phyloP scores from a whole-genome alignment of 345 rosid genomes.

The Anacardium occidentale region DNA sequence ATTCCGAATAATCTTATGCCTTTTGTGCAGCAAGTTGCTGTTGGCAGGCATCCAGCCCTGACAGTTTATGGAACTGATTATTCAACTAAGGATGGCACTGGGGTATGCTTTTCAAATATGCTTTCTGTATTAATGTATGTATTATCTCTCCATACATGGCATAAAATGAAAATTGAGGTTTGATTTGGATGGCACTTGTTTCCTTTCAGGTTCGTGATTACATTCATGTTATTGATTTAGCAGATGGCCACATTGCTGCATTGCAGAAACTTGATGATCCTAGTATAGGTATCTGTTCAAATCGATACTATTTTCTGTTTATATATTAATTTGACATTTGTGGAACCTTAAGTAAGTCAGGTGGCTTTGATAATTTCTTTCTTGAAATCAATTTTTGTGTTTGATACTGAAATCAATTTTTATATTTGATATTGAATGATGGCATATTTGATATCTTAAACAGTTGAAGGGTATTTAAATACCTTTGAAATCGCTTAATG shows the following conservation, averaged over 20 bases:
- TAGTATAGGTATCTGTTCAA: slow-evolving; percentile 49
- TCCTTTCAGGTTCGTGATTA: slow-evolving; percentile 82
- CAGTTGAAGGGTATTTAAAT: too few relatives aligned
- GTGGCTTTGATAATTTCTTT: too few relatives aligned
- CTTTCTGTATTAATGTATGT: not conserved
- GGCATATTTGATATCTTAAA: too few relatives aligned
- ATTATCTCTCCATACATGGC: not conserved
- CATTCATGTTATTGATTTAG: slow-evolving; percentile 89
- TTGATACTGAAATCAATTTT: too few relatives aligned
- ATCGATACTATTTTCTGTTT: not conserved
- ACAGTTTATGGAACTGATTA: slow-evolving; percentile 88
- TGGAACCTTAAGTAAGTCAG: too few relatives aligned
- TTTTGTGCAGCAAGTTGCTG: slow-evolving; percentile 94
- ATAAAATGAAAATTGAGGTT: not conserved
- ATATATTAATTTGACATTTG: too few relatives aligned
- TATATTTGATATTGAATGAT: too few relatives aligned
- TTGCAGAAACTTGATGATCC: slow-evolving; percentile 60
- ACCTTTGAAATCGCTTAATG: not conserved
- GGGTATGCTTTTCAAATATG: slow-evolving; percentile 50
- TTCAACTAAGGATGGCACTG: slow-evolving; percentile 89
- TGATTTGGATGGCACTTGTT: slow-evolving; percentile 14
- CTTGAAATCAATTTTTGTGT: too few relatives aligned
- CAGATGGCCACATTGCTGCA: slow-evolving; percentile 96
- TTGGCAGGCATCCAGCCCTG: slow-evolving; percentile 78
- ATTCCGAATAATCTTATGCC: slow-evolving; percentile 99